Evolutionary conservation across 1,284 basidiomycete species (phyloP).

Genomic region (Pyrrhoderma noxium): DNA sequence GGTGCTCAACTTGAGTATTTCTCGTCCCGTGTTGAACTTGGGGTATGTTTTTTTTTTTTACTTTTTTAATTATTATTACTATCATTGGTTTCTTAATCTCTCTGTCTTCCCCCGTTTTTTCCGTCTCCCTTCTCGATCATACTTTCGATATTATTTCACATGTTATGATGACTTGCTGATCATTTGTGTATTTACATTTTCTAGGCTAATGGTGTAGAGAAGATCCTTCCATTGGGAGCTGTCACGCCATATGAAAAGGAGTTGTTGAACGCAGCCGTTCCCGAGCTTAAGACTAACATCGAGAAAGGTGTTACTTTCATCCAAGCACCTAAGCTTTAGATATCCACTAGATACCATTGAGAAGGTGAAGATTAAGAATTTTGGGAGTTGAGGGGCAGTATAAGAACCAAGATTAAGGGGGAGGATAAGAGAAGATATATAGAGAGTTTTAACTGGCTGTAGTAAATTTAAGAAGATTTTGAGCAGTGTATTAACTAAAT

Average conservation of each 20-base stretch:
- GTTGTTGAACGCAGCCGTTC: conserved; percentile 73
- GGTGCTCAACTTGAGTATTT: conserved; percentile 66
- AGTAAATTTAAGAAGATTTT: no score
- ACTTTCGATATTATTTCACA: no score
- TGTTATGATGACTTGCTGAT: no score
- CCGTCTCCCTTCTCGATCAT: no score
- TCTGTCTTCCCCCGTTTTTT: no score
- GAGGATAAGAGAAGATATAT: no score
- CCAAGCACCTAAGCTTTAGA: conserved; percentile 31
- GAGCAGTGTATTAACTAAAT: no score
- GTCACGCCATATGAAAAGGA: conserved; percentile 66
- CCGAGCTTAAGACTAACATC: conserved; percentile 79
- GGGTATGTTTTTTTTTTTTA: conserved; percentile 43
- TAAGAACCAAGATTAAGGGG: no score
- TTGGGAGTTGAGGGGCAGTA: no score
- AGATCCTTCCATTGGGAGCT: conserved; percentile 72
- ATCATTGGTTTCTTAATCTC: conserved; percentile 1
- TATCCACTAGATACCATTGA: background rate
- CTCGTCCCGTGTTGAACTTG: conserved; percentile 78
- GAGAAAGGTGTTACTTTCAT: conserved; percentile 41
- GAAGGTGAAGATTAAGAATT: no score
- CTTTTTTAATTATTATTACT: conserved; percentile 9
- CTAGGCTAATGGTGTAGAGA: conserved; percentile 73
- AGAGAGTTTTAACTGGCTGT: no score
- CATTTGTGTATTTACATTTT: no score